Percentiles rank a stretch among this genome's conserved stretches.
Evolutionary conservation across 768 basidiomycete species (phyloP).

Genomic region (Pisolithus tinctorius): DNA sequence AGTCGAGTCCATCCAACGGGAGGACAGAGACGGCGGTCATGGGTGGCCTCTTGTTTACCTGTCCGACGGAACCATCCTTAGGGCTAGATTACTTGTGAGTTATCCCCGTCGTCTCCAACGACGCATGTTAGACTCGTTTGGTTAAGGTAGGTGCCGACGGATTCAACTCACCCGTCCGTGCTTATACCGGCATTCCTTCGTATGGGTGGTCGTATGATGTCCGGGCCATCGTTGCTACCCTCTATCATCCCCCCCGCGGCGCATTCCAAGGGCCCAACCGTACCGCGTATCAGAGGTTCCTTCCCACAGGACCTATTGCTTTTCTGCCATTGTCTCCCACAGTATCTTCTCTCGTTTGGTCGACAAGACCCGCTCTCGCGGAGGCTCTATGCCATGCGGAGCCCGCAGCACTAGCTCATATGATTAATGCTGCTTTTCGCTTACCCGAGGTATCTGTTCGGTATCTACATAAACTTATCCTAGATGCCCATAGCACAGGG

Average conservation of each 20-base stretch:
- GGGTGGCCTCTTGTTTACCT: constrained; percentile 80
- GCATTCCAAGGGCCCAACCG: constrained; percentile 60
- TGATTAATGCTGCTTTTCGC: constrained; percentile 91
- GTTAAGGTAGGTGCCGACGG: constrained; percentile 90
- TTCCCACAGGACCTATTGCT: constrained; percentile 92
- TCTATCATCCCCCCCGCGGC: constrained; percentile 63
- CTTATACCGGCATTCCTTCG: constrained; percentile 77
- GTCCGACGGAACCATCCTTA: constrained; percentile 56
- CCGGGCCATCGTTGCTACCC: constrained; percentile 85
- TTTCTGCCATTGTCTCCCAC: constrained; percentile 84
- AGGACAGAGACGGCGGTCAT: constrained; percentile 35
- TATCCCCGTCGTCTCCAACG: not conserved
- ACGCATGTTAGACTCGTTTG: not conserved
- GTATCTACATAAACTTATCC: constrained; percentile 56
- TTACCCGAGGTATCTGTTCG: constrained; percentile 68
- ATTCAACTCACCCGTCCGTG: constrained; percentile 86
- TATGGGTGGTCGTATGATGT: constrained; percentile 91
- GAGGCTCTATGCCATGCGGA: constrained; percentile 62
- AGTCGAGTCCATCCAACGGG: constrained; percentile 60
- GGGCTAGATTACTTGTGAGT: constrained; percentile 71
- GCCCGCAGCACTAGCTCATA: constrained; percentile 51
- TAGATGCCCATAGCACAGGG: constrained; percentile 44
- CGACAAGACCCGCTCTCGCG: constrained; percentile 72
- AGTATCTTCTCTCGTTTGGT: constrained; percentile 90
- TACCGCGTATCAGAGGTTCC: constrained; percentile 89